These are phyloP conservation scores for Aspergillus flavus DNA, from an alignment of 2,329 filamentous ascomycete species.

Conservation along the genomic window DNA sequence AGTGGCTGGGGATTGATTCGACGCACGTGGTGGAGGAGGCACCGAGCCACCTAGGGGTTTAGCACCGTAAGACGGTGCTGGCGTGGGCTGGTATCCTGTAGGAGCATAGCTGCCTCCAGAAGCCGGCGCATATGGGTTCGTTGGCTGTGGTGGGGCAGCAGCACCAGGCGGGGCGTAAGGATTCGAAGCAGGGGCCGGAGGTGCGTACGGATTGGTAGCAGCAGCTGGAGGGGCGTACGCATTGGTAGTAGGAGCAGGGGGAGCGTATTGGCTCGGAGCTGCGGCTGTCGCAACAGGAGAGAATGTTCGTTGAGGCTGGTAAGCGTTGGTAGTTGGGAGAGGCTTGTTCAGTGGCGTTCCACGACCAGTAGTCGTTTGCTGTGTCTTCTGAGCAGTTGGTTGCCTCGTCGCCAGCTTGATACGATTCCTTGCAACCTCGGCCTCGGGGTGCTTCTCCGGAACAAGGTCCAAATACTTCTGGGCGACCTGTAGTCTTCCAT, in stretches of 20 bases:
- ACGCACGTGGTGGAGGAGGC: constrained; percentile 66
- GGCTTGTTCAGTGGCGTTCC: constrained; percentile 45
- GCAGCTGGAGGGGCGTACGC: constrained; percentile 53
- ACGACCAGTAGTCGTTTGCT: constrained; percentile 43
- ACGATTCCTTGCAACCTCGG: constrained; percentile 81
- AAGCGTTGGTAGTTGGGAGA: constrained; percentile 41
- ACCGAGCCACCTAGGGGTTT: constrained; percentile 48
- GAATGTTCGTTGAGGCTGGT: constrained; percentile 40
- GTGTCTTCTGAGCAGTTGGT: constrained; percentile 45
- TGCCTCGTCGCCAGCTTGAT: constrained; percentile 82
- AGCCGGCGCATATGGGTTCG: constrained; percentile 34
- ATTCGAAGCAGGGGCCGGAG: constrained; percentile 26
- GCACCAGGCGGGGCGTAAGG: constrained; percentile 33
- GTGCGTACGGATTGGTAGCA: constrained; percentile 38
- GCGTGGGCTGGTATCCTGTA: constrained; percentile 61
- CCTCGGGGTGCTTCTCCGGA: constrained; percentile 79
- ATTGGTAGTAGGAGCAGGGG: constrained; percentile 43
- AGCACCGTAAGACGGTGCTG: constrained; percentile 48
- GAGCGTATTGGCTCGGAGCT: constrained; percentile 44
- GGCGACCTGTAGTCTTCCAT: constrained; percentile 82
- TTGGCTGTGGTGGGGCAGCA: constrained; percentile 11
- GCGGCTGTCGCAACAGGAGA: constrained; percentile 34
- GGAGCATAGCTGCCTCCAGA: constrained; percentile 38
- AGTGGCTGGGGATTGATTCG: constrained; percentile 65
- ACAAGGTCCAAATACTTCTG: constrained; percentile 90